These are phyloP conservation scores for Chalaropsis ovoidea DNA, from an alignment of 2,329 filamentous ascomycete species.

Conservation along the genomic window DNA sequence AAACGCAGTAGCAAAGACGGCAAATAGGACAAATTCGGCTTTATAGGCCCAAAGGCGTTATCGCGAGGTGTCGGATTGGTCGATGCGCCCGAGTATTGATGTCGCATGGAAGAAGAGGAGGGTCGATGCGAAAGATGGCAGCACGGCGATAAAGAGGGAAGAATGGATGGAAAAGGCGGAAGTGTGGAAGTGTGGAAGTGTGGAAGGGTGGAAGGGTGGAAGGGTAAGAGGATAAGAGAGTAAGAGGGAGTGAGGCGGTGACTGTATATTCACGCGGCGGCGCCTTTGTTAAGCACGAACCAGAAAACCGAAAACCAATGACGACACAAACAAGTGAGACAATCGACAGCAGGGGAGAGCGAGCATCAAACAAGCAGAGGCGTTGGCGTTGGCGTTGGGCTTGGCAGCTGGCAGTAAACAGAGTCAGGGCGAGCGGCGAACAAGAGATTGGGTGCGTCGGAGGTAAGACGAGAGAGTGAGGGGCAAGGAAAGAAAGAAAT, in stretches of 20 bases:
- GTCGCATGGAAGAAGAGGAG: background rate
- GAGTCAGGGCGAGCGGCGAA: background rate
- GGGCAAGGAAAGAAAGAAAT: background rate
- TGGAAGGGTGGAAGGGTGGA: background rate
- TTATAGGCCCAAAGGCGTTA: background rate
- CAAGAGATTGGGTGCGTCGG: background rate
- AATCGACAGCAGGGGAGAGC: background rate
- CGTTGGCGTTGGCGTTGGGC: background rate
- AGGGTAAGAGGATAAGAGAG: background rate
- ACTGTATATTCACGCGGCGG: background rate
- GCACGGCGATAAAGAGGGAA: background rate
- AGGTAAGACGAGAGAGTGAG: background rate
- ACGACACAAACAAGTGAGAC: conserved; percentile 5
- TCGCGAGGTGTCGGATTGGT: background rate
- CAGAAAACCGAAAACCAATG: conserved; percentile 6
- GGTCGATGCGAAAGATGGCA: background rate
- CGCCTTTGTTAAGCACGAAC: conserved; percentile 9
- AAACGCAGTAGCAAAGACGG: background rate
- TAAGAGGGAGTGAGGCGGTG: background rate
- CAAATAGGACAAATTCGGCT: background rate
- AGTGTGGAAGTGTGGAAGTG: too few relatives aligned
- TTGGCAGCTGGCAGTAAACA: background rate
- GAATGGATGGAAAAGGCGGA: background rate
- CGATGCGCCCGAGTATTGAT: background rate
- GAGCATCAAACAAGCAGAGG: conserved; percentile 5